Percentiles rank a stretch among this genome's conserved stretches.
These are phyloP conservation scores for Tilletia setariae DNA, from an alignment of 1,284 basidiomycete genomes.

Conservation along the genomic window DNA sequence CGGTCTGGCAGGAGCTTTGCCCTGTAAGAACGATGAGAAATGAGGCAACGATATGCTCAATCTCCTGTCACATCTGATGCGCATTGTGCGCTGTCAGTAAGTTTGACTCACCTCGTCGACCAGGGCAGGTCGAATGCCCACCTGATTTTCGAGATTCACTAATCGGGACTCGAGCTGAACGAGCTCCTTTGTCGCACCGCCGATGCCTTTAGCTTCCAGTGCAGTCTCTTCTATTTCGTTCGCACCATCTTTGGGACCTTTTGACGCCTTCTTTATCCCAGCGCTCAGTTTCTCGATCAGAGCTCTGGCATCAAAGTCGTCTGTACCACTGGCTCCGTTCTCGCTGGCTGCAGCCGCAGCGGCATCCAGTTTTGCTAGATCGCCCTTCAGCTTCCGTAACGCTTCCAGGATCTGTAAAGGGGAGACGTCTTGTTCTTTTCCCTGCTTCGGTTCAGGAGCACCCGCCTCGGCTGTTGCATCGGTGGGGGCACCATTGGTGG, in stretches of 20 bases:
- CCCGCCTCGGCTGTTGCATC: too few species aligned
- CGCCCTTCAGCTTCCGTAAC: slow-evolving; percentile 31
- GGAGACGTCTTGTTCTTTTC: slow-evolving; percentile 30
- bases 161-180: not conserved
- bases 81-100: not conserved
- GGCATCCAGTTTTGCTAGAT: slow-evolving; percentile 19
- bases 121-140: slow-evolving; percentile 29
- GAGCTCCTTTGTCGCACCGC: slow-evolving; percentile 6
- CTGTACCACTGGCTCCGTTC: not conserved
- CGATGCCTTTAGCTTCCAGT: not conserved
- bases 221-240: too few species aligned
- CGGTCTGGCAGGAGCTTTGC: slow-evolving; percentile 65
- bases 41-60: not conserved
- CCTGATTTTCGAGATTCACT: not conserved
- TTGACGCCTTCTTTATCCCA: slow-evolving; percentile 16
- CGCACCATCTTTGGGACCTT: too few species aligned
- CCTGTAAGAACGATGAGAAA: not conserved
- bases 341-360: slow-evolving; percentile 19
- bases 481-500: slow-evolving; percentile 21
- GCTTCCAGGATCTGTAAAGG: slow-evolving; percentile 31
- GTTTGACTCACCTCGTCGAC: slow-evolving; percentile 28
- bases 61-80: not conserved
- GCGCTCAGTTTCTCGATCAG: not conserved
- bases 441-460: not conserved
- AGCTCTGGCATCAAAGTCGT: slow-evolving; percentile 55